Evolutionary conservation across 2,329 filamentous ascomycete genomes (phyloP).

Genomic region (Geosmithia flava): DNA sequence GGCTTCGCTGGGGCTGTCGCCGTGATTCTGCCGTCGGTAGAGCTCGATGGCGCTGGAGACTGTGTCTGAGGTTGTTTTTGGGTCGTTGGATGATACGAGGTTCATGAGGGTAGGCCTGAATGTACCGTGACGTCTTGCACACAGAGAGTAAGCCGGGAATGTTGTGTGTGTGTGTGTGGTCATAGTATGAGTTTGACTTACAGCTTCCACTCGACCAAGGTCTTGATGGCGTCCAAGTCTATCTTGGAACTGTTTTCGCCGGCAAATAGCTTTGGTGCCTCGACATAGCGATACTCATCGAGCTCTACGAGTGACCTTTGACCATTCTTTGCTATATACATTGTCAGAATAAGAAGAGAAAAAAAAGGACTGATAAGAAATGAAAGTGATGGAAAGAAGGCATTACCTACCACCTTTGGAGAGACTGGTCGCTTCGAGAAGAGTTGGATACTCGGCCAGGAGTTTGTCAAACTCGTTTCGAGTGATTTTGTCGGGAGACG

Average conservation of each 20-base stretch:
- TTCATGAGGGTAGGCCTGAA: conserved; percentile 50
- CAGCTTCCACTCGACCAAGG: conserved; percentile 61
- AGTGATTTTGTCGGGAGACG: conserved; percentile 9
- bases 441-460: conserved; percentile 22
- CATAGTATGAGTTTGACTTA: conserved; percentile 21
- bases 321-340: conserved; percentile 28
- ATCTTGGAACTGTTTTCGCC: conserved; percentile 25
- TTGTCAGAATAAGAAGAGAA: not conserved
- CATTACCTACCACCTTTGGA: conserved; percentile 27
- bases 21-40: conserved; percentile 30
- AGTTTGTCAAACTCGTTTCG: conserved; percentile 19
- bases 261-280: conserved; percentile 34
- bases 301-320: conserved; percentile 42
- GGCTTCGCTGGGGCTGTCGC: conserved; percentile 27
- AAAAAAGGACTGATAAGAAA: not conserved
- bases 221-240: conserved; percentile 43
- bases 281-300: conserved; percentile 46
- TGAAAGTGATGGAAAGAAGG: not conserved
- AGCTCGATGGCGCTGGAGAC: conserved; percentile 38
- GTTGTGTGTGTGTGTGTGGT: not conserved
- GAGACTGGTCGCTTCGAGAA: conserved; percentile 29
- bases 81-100: conserved; percentile 48
- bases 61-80: conserved; percentile 27
- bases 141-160: not conserved
- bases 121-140: conserved; percentile 43